Conservation (phyloP, 2,329 filamentous ascomycete species). For the Epichloe elymi region DNA sequence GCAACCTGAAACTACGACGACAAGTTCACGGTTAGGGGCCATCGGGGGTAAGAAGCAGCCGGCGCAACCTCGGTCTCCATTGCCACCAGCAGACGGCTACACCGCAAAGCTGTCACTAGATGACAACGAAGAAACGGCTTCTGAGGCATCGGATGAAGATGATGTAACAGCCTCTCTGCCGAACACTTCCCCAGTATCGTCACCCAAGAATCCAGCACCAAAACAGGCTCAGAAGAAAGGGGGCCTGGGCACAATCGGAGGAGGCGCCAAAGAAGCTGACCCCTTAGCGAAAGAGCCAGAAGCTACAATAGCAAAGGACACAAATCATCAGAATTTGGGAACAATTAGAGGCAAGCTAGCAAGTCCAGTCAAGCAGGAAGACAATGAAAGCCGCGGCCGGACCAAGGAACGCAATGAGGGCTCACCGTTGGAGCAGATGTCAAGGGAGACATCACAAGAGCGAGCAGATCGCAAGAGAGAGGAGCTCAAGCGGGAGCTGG, state of each 20-base stretch:
- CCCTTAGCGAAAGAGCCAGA: slow-evolving; percentile 2
- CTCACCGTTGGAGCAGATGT: slow-evolving; percentile 15
- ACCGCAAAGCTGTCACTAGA: slow-evolving; percentile 5
- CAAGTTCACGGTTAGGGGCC: slow-evolving; percentile 18
- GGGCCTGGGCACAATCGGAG: slow-evolving; percentile 30
- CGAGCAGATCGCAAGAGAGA: slow-evolving; percentile 35
- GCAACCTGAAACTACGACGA: slow-evolving; percentile 9
- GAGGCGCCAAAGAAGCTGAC: slow-evolving; percentile 12
- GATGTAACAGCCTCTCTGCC: slow-evolving; percentile 13
- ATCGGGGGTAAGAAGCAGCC: slow-evolving; percentile 22
- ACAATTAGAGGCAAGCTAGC: slow-evolving; percentile 17
- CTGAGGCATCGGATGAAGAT: slow-evolving; percentile 24
- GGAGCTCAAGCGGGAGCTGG: slow-evolving; percentile 37
- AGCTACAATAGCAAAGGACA: not conserved
- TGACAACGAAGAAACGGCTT: slow-evolving; percentile 29
- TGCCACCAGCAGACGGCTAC: slow-evolving; percentile 4
- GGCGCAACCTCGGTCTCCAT: slow-evolving; percentile 12
- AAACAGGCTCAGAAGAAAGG: slow-evolving; percentile 12
- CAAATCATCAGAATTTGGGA: slow-evolving; percentile 17
- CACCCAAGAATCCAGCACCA: slow-evolving; percentile 9
- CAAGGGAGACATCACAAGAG: slow-evolving; percentile 31
- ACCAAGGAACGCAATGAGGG: slow-evolving; percentile 10
- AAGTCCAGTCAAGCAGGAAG: slow-evolving; percentile 8
- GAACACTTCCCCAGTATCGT: slow-evolving; percentile 11
- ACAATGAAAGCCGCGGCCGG: slow-evolving; percentile 13